Evolutionary conservation across 2,329 filamentous ascomycete genomes (phyloP).

Genomic region (Pseudogymnoascus sp.): DNA sequence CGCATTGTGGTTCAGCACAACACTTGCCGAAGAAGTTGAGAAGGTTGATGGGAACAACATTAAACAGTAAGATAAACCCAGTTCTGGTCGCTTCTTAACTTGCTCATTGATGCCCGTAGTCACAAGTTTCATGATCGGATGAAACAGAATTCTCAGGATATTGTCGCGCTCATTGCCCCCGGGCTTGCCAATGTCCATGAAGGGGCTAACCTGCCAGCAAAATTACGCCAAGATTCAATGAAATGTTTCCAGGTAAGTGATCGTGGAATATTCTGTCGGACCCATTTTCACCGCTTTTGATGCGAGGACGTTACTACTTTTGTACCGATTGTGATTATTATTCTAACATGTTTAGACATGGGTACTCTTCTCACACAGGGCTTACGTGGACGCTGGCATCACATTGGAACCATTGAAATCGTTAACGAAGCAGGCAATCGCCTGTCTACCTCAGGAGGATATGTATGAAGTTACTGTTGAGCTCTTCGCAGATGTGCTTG

Average conservation of each 20-base stretch:
- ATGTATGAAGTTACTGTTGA: constrained; percentile 56
- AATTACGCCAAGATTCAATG: constrained; percentile 48
- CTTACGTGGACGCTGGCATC: constrained; percentile 49
- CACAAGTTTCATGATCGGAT: constrained; percentile 44
- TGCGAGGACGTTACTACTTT: background rate
- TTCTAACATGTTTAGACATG: constrained; percentile 47
- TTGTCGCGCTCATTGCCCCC: constrained; percentile 40
- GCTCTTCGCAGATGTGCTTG: constrained; percentile 57
- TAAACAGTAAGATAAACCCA: constrained; percentile 41
- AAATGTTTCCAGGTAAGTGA: constrained; percentile 51
- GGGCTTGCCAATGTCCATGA: constrained; percentile 34
- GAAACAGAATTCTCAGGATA: constrained; percentile 43
- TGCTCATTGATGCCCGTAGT: constrained; percentile 19
- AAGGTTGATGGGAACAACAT: constrained; percentile 58
- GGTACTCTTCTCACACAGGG: constrained; percentile 65
- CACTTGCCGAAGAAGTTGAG: constrained; percentile 58
- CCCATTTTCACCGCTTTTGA: background rate
- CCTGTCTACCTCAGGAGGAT: constrained; percentile 51
- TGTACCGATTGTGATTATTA: constrained; percentile 12
- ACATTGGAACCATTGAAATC: constrained; percentile 53
- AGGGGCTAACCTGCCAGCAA: constrained; percentile 34
- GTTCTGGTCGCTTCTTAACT: constrained; percentile 7
- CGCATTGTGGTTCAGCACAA: constrained; percentile 57
- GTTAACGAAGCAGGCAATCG: constrained; percentile 52
- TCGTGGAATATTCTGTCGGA: constrained; percentile 12